phyloP scores from a whole-genome alignment of 768 basidiomycete species.

The Xerocomus spinulosus region DNA sequence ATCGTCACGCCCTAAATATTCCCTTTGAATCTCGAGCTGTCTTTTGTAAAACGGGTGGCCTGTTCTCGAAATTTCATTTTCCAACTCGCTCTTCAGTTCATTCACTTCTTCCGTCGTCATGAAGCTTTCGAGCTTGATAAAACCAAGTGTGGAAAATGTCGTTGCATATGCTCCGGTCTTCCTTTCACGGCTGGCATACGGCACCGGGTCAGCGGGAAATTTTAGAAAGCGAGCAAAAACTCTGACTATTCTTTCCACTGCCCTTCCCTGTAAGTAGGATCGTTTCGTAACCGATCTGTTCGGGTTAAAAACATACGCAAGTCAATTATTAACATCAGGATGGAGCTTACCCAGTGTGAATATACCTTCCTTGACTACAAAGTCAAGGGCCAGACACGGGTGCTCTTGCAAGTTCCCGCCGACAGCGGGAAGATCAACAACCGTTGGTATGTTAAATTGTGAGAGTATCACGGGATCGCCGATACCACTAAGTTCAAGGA shows the following conservation, averaged over 20 bases:
- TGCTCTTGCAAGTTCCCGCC: conserved; percentile 21
- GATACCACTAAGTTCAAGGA: conserved; percentile 19
- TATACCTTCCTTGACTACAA: neutral
- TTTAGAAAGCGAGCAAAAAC: neutral
- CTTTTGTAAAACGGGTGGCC: conserved; percentile 7
- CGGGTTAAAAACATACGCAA: neutral
- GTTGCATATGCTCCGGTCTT: conserved; percentile 16
- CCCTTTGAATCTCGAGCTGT: conserved; percentile 12
- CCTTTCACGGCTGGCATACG: conserved; percentile 3
- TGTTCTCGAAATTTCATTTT: conserved; percentile 3
- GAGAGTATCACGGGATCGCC: conserved; percentile 13
- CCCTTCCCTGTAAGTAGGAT: conserved; percentile 5
- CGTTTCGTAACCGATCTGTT: conserved; percentile 7
- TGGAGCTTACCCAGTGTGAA: neutral
- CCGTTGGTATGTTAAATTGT: conserved; percentile 1
- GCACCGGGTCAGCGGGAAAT: neutral
- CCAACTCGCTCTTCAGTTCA: conserved; percentile 11
- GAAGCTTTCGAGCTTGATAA: conserved; percentile 17
- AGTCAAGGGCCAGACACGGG: neutral
- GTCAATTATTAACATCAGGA: neutral
- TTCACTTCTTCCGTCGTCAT: conserved; percentile 6
- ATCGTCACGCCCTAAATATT: conserved; percentile 1
- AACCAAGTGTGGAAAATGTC: conserved; percentile 12
- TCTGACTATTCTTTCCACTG: conserved; percentile 17
- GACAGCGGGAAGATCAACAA: conserved; percentile 15